phyloP scores from a whole-genome alignment of 108 stramenopile species.

The Schizochytrium sp. region DNA sequence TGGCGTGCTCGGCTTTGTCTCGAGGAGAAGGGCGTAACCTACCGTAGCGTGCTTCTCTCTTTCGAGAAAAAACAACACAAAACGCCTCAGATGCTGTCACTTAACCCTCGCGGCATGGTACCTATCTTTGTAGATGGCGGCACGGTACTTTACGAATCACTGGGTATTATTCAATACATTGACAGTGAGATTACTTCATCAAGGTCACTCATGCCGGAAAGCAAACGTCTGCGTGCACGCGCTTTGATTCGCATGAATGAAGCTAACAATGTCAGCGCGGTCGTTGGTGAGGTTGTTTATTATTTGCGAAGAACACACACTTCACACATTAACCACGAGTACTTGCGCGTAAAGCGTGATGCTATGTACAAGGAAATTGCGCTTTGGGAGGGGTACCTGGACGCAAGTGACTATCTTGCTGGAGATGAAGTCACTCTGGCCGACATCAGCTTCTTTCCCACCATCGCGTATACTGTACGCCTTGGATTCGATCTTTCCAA shows the following conservation, averaged over 20 bases:
- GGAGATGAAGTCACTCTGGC: conserved; percentile 44
- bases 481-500: conserved; percentile 38
- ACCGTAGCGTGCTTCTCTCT: conserved; percentile 46
- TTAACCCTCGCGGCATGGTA: conserved; percentile 62
- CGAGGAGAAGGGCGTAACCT: conserved; percentile 41
- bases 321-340: not conserved
- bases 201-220: not conserved
- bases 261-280: conserved; percentile 59
- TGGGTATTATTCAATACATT: conserved; percentile 50
- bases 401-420: conserved; percentile 42
- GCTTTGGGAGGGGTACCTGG: conserved; percentile 60
- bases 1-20: conserved; percentile 36
- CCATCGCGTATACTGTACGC: conserved; percentile 58
- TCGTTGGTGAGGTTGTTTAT: conserved; percentile 59
- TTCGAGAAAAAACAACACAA: conserved; percentile 49
- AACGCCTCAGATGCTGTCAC: conserved; percentile 30
- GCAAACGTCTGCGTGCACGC: not conserved
- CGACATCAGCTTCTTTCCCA: conserved; percentile 55
- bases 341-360: conserved; percentile 11
- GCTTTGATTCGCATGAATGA: conserved; percentile 57
- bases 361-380: conserved; percentile 33
- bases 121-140: conserved; percentile 46
- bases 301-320: conserved; percentile 28
- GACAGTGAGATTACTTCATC: not conserved
- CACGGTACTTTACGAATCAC: conserved; percentile 49